Conservation (phyloP, 768 basidiomycete species). For the Lyophyllum semitale region DNA sequence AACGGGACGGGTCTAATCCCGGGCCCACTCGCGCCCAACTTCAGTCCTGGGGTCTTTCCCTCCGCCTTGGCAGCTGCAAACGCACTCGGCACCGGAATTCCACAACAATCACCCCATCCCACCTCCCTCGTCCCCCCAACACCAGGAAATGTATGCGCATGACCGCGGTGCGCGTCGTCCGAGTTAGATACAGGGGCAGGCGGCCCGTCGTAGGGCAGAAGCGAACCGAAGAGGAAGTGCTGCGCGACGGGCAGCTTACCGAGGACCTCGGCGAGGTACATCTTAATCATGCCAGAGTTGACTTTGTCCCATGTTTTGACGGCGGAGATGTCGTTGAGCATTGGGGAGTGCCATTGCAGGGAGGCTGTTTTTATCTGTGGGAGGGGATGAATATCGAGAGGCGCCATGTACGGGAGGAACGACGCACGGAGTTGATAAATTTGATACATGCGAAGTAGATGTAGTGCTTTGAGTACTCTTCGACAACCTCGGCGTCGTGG, state of each 20-base stretch:
- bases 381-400: neutral
- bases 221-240: conserved; percentile 91
- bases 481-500: conserved; percentile 87
- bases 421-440: conserved; percentile 89
- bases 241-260: conserved; percentile 95
- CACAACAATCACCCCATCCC: conserved; percentile 91
- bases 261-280: conserved; percentile 95
- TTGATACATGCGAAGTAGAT: conserved; percentile 97
- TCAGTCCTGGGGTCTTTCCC: conserved; percentile 36
- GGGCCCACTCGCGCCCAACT: conserved; percentile 46
- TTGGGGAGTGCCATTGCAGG: conserved; percentile 96
- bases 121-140: conserved; percentile 52
- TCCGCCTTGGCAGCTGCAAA: conserved; percentile 72
- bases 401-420: neutral
- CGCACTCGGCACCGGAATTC: conserved; percentile 81
- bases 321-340: conserved; percentile 97
- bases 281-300: conserved; percentile 95
- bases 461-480: conserved; percentile 89
- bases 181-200: conserved; percentile 1
- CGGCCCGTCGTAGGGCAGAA: conserved; percentile 71
- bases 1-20: conserved; percentile 81
- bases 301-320: conserved; percentile 96
- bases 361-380: conserved; percentile 91
- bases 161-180: conserved; percentile 49
- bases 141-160: conserved; percentile 48